A percentile compares a stretch with the other conserved stretches of the same genome.
Conservation (phyloP, 768 basidiomycete genomes). For the Leccinum boreale region DNA sequence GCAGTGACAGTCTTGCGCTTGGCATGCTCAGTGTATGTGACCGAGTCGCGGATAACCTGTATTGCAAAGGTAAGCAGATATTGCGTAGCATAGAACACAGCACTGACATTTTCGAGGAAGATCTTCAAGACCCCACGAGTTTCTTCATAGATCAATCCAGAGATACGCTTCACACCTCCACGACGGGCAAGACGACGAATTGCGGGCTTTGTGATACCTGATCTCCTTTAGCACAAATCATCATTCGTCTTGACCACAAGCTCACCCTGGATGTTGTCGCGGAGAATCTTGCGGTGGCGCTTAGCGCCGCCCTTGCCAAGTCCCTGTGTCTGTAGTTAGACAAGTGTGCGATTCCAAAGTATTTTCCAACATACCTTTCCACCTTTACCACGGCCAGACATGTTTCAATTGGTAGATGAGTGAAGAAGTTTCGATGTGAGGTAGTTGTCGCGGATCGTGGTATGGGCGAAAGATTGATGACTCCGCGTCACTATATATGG, state of each 20-base stretch:
- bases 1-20: conserved; percentile 96
- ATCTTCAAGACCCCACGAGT: conserved; percentile 59
- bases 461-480: neutral
- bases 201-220: conserved; percentile 92
- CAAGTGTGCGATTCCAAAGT: neutral
- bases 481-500: conserved; percentile 20
- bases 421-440: conserved; percentile 5
- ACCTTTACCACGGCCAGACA: conserved; percentile 98
- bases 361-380: conserved; percentile 58
- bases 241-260: conserved; percentile 3
- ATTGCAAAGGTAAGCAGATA: neutral
- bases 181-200: conserved; percentile 94
- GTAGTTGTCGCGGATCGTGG: conserved; percentile 5
- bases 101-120: conserved; percentile 87
- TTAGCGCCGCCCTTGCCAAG: conserved; percentile 97
- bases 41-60: conserved; percentile 91
- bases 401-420: conserved; percentile 31
- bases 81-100: neutral
- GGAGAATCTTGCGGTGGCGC: conserved; percentile 95
- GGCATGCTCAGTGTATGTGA: conserved; percentile 98
- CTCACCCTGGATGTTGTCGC: conserved; percentile 70
- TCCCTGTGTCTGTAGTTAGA: conserved; percentile 46
- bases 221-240: conserved; percentile 7
- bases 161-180: conserved; percentile 94
- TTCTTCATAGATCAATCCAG: conserved; percentile 65